Conservation (phyloP, 257 asterid species). For the Capsicum baccatum region DNA sequence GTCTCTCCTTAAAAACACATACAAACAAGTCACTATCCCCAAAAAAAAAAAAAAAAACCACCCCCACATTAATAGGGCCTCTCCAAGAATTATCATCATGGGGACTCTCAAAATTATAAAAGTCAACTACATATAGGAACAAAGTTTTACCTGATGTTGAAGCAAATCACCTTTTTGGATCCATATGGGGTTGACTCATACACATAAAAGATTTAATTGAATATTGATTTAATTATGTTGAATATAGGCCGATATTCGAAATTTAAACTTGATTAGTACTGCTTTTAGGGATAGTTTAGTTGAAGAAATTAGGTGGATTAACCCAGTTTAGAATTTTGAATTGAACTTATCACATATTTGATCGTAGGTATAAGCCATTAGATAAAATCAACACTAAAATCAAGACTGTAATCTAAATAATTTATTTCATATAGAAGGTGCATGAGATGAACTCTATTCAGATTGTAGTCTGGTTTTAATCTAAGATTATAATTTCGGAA, state of each 20-base stretch:
- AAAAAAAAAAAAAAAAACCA: background rate
- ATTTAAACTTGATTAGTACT: background rate
- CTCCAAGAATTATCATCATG: constrained; percentile 19
- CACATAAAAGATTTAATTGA: background rate
- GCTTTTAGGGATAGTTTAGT: too few relatives aligned
- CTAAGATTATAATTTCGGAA: too few relatives aligned
- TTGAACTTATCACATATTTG: too few relatives aligned
- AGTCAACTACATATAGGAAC: constrained; percentile 57
- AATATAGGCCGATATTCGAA: background rate
- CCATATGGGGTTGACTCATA: background rate
- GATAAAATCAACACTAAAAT: too few relatives aligned
- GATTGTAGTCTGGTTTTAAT: too few relatives aligned
- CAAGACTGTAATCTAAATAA: too few relatives aligned
- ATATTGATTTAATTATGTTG: background rate
- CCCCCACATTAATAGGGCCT: constrained; percentile 27
- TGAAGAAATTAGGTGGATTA: too few relatives aligned
- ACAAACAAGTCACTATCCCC: background rate
- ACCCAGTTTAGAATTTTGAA: too few relatives aligned
- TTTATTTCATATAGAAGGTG: too few relatives aligned
- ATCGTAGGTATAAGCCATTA: too few relatives aligned
- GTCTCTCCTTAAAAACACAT: constrained; percentile 33
- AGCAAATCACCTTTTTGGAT: constrained; percentile 39
- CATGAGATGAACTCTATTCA: too few relatives aligned
- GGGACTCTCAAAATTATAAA: constrained; percentile 39
- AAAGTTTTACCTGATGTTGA: constrained; percentile 39